Evolutionary conservation across 1,284 basidiomycete species (phyloP).

Genomic region (Heterobasidion annosum): DNA sequence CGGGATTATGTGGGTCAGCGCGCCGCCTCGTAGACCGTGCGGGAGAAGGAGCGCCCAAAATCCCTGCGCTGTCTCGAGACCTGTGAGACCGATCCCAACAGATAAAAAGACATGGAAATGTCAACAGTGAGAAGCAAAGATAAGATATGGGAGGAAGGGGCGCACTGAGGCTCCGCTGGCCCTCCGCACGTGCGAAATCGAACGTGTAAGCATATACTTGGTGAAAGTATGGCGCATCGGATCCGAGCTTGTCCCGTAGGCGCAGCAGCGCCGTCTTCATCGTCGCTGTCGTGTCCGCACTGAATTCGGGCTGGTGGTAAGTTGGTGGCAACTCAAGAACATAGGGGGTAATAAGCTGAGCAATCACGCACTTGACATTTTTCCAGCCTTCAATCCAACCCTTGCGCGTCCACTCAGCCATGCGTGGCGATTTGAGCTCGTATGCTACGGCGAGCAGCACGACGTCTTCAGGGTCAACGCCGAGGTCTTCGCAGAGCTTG

Average conservation of each 20-base stretch:
- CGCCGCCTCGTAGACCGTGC: slow-evolving; percentile 66
- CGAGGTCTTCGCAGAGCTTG: slow-evolving; percentile 58
- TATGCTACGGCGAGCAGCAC: slow-evolving; percentile 71
- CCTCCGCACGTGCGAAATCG: slow-evolving; percentile 73
- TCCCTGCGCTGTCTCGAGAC: slow-evolving; percentile 64
- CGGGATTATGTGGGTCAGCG: slow-evolving; percentile 40
- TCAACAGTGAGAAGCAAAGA: background rate
- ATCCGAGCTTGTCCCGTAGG: slow-evolving; percentile 56
- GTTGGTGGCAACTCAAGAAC: background rate
- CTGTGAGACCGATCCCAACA: slow-evolving; percentile 25
- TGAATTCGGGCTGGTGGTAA: slow-evolving; percentile 18
- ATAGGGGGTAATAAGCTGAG: background rate
- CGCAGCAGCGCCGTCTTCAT: slow-evolving; percentile 57
- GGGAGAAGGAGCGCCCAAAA: slow-evolving; percentile 86
- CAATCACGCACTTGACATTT: slow-evolving; percentile 41
- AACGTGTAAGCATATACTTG: slow-evolving; percentile 89
- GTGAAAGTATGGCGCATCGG: slow-evolving; percentile 72
- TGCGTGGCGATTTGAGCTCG: slow-evolving; percentile 62
- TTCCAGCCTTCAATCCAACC: slow-evolving; percentile 84
- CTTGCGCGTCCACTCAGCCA: slow-evolving; percentile 71
- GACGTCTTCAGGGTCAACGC: slow-evolving; percentile 66
- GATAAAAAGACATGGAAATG: background rate
- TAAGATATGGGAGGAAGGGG: slow-evolving; percentile 3
- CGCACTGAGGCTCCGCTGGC: slow-evolving; percentile 64
- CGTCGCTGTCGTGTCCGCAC: slow-evolving; percentile 61